Evolutionary conservation across 169 alveolate genomes (phyloP), one percentile per base, ranked within the genome.

Genomic region (Plasmodium falciparum): DNA sequence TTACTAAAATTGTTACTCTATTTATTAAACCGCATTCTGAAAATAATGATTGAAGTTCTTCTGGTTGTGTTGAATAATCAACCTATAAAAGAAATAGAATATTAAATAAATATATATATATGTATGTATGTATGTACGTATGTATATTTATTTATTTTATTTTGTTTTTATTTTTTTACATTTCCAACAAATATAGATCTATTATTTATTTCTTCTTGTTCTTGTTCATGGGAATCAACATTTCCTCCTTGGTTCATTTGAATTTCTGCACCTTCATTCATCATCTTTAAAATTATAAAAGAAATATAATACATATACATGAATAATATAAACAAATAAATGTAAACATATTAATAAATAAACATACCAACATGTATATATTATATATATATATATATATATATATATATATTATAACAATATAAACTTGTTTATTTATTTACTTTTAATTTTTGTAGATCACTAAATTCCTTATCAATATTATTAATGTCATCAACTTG

Each of bases 11-110:
- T 7, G 99, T 97, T 61, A 97, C 97, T 66, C 99, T 83, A 50
- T 96, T 94, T 62, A 97, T 96, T 45, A 90, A 86, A 1, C 99
- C 99, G 39, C 99, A 97, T 9, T 96, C 94, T 69, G 96, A 93
- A 93, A 97, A 97, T 52, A 96, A 97, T 75, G 97, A 98, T 75
- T 96, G 98, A 9, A 97, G 75, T 52, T 96, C 98, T 43, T 93
- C 94, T 2, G 99, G 99, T 45, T 97, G 97, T 2, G 99, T 93
- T 0, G 97, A 93, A 78, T 97, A 97, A 74, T 97, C 99, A 39
- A 97, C 99, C 95, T 97, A 71, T 49, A 67, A 58, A 6, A 89
- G 93, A 54, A 74, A 73, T 1, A 88, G 15, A 39, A 33, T 24
- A 8, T 22, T 9, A 58, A 13, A 83, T n/a, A 52, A n/a, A n/a